Evolutionary conservation across 768 basidiomycete genomes (phyloP), one percentile per base, ranked within the genome.

Genomic region (Peribolospora baueri): DNA sequence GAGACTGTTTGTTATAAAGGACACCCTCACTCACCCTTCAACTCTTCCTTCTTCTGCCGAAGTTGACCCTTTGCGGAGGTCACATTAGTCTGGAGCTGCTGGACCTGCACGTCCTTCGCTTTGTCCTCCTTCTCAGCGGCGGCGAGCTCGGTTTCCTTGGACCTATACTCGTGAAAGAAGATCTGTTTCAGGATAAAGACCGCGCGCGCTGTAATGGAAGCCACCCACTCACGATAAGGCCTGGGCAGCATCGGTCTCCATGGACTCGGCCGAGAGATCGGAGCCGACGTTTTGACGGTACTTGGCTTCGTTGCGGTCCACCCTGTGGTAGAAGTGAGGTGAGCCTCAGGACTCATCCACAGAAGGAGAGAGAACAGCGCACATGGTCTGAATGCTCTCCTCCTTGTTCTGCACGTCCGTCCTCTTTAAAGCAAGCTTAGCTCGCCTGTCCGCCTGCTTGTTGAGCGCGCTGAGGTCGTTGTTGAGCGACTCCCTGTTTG

Each of bases 381-480:
- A 87, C 84, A 73, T 78, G 53, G 73, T 78, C 58, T 75, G 70
- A 10, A 87, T 71, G 7, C 57, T 54, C 46, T 87, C 83, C 11
- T 69, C 70, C 68, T 82, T 84, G 54, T 68, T 72, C 64, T 73
- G 76, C 48, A 79, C 65, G 59, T 88, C 84, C 1, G 70, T 70
- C 57, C 78, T 71, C 63, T 84, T 82, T 58, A 91, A 63, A 46
- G 81, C 77, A 53, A 95, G 65, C 61, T 76, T 80, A 2, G 88
- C 85, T 48, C 91, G 72, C 1, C 76, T 71, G 54, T 88, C 82
- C 0, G 84, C 80, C 64, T 95, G 87, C 48, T 76, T 62, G 60
- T 77, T 85, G 61, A 93, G 67, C 2, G 72, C 68, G 41, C 76
- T 72, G 46, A 88, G 71, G 58, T 93, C 90, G 0, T 66, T 60